These are phyloP conservation scores for Phytophthora cactorum DNA, from an alignment of 352 stramenopile genomes.

Conservation along the genomic window DNA sequence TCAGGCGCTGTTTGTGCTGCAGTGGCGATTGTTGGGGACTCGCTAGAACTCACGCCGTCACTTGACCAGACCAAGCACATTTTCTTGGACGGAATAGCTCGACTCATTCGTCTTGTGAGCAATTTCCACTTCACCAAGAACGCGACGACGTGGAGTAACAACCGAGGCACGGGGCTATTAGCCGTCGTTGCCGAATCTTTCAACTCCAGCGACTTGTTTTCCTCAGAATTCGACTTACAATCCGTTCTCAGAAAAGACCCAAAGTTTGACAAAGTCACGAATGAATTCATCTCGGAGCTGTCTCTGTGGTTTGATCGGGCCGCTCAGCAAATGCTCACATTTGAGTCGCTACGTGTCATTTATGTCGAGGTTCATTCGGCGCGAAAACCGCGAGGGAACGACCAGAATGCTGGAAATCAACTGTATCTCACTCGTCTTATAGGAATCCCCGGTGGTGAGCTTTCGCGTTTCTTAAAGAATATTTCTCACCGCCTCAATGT, in stretches of 20 bases:
- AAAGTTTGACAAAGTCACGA: conserved; percentile 47
- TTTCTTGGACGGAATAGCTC: conserved; percentile 55
- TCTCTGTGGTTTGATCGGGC: conserved; percentile 56
- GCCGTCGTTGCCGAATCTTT: conserved; percentile 42
- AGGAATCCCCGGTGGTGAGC: conserved; percentile 42
- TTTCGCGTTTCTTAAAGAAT: conserved; percentile 54
- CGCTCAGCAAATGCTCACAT: conserved; percentile 59
- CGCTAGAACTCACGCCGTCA: conserved; percentile 51
- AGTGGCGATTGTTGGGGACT: conserved; percentile 51
- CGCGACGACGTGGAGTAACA: conserved; percentile 59
- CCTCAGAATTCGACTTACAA: conserved; percentile 53
- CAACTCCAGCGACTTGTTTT: conserved; percentile 24
- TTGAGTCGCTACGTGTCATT: conserved; percentile 59
- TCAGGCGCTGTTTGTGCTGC: conserved; percentile 52
- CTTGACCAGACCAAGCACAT: conserved; percentile 56
- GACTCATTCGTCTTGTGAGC: conserved; percentile 57
- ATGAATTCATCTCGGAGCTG: conserved; percentile 40
- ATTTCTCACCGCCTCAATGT: conserved; percentile 41
- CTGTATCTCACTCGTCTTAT: conserved; percentile 29
- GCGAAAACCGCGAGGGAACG: conserved; percentile 10
- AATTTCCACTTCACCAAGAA: conserved; percentile 78
- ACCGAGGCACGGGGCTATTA: conserved; percentile 48
- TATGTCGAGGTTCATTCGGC: conserved; percentile 56
- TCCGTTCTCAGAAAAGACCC: conserved; percentile 49
- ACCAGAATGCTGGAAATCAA: not conserved